Percentiles rank a stretch among this genome's conserved stretches.
Conservation (phyloP, 306 rosid species). For the Quercus ilex region DNA sequence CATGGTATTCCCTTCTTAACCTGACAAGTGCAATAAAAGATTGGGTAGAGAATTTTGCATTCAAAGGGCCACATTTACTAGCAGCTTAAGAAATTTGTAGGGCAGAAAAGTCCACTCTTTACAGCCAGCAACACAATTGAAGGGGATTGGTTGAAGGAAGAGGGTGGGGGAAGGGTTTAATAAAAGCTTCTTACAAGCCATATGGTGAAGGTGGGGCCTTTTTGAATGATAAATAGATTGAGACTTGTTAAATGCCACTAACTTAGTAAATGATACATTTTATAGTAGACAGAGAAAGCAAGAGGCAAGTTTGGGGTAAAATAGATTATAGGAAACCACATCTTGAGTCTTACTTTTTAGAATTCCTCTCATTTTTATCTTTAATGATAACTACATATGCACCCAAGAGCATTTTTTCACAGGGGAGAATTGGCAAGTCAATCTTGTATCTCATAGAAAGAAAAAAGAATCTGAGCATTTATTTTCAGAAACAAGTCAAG, state of each 20-base stretch:
- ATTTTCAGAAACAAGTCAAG: constrained; percentile 9
- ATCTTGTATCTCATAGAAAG: neutral
- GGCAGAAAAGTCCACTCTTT: neutral
- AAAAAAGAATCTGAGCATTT: too few species aligned
- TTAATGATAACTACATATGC: neutral
- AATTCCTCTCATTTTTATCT: constrained; percentile 1
- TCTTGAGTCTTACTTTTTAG: neutral
- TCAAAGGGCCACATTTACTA: neutral
- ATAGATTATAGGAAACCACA: neutral
- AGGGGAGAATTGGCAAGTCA: neutral
- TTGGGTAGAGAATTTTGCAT: neutral
- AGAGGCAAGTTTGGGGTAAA: neutral
- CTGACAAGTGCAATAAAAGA: neutral
- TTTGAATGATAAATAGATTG: neutral
- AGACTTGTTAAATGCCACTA: too few species aligned
- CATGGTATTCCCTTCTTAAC: neutral
- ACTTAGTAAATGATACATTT: neutral
- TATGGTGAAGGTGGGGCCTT: neutral
- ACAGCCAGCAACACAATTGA: neutral
- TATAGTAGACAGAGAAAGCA: neutral
- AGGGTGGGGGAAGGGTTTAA: neutral
- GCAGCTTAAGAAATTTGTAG: neutral
- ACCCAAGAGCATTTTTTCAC: neutral
- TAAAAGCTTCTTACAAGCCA: neutral
- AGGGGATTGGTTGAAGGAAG: neutral